A percentile compares a stretch with the other conserved stretches of the same genome.
Evolutionary conservation across 805 yeast species (phyloP).

Genomic region (Myxozyma melibiosi): DNA sequence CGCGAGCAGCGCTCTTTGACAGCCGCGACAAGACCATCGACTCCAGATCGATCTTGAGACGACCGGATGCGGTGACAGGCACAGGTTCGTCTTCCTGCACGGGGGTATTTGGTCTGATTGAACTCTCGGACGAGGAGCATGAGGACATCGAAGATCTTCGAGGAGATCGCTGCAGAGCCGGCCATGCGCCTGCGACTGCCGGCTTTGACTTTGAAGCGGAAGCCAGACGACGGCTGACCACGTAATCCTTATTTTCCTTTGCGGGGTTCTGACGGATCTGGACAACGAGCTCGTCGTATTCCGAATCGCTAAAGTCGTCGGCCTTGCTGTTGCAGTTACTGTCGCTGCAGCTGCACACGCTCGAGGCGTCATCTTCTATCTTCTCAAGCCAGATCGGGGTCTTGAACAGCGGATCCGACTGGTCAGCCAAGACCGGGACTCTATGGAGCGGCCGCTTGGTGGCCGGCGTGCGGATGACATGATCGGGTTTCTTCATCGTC

Average conservation of each 20-base stretch:
- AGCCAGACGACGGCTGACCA: too few species aligned
- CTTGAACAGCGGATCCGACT: conserved; percentile 4
- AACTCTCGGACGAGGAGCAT: neutral
- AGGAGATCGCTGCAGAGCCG: neutral
- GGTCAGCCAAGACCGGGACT: neutral
- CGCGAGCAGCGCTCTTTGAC: neutral
- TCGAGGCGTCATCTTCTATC: neutral
- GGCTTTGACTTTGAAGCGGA: too few species aligned
- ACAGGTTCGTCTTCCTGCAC: neutral
- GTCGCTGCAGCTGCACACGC: neutral
- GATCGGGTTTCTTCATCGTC: conserved; percentile 3
- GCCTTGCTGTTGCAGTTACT: neutral
- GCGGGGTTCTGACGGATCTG: neutral
- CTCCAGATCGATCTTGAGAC: neutral
- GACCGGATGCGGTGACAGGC: neutral
- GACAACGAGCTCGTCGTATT: conserved; percentile 4
- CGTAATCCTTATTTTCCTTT: too few species aligned
- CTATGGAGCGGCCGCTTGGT: neutral
- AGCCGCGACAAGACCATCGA: conserved; percentile 3
- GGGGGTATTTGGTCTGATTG: conserved; percentile 8
- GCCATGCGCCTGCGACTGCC: neutral
- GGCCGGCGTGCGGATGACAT: conserved; percentile 3
- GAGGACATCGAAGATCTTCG: neutral
- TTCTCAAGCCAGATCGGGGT: conserved; percentile 10
- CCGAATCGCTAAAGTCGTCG: neutral